Conservation (phyloP, 2,329 filamentous ascomycete species). For the Penicillium italicum region DNA sequence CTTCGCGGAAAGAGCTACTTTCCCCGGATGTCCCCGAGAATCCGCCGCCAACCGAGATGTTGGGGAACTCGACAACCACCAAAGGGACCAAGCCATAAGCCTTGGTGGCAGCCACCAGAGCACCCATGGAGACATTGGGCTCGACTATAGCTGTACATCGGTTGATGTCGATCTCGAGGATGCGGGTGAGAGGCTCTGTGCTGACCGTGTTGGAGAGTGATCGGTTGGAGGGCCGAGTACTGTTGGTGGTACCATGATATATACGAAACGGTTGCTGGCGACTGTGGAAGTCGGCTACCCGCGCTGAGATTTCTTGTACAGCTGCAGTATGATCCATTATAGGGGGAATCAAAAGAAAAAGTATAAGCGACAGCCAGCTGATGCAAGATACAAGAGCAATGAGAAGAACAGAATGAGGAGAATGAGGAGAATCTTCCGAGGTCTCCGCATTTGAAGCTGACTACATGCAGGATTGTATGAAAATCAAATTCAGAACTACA, state of each 20-base stretch:
- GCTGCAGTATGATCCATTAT: conserved; percentile 19
- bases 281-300: conserved; percentile 43
- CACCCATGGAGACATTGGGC: conserved; percentile 67
- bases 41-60: conserved; percentile 65
- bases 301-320: conserved; percentile 15
- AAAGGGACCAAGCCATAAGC: conserved; percentile 56
- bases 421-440: background rate
- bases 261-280: conserved; percentile 64
- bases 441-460: background rate
- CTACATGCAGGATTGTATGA: background rate
- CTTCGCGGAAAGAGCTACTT: conserved; percentile 63
- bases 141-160: conserved; percentile 60
- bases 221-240: conserved; percentile 58
- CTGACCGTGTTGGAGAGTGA: conserved; percentile 55
- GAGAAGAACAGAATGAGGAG: background rate
- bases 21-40: conserved; percentile 66
- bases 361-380: background rate
- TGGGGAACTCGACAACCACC: conserved; percentile 69
- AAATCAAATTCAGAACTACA: background rate
- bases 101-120: conserved; percentile 57
- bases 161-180: conserved; percentile 58
- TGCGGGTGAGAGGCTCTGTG: conserved; percentile 60
- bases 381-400: background rate
- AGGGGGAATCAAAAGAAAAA: background rate
- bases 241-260: conserved; percentile 74